Evolutionary conservation across 305 asterid species (phyloP), one percentile per base, ranked within the genome.

Genomic region (Solanum hybrid): DNA sequence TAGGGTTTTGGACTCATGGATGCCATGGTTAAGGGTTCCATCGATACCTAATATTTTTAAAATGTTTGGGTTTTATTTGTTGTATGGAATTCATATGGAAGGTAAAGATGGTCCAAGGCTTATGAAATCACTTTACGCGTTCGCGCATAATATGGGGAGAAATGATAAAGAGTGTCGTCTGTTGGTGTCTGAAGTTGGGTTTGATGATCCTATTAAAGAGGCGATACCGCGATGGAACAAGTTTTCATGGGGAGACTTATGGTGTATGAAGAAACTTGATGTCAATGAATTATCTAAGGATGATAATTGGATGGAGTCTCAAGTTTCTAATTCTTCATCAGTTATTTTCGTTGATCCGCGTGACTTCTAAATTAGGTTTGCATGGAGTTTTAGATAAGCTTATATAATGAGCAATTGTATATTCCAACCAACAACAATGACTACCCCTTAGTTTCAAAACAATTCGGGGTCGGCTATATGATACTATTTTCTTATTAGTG

Each of bases 341-440:
- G 89, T 91, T n/a, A 94, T 94, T 85, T 96, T 96, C 89, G 99
- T 96, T n/a, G 99, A 96, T 93, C 99, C 99, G 4, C 95, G 99
- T 45, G 99, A 96, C 71, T 77, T 92, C 36, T 92, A 73, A 60
- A 36, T 22, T 42, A 56, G 11, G 22, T 56, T 64, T 84, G 88
- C 72, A 26, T 75, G 73, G 89, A 86, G 31, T 19, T 85, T 31
- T 19, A 15, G 87, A 84, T 56, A 27, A 27, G 29, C 29, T 27
- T 27, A 27, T 27, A 27, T 27, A 27, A 85, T 73, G 36, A 75
- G 31, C 31, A 85, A 85, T 56, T 85, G 87, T 85, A 56, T 85
- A 85, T 80, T 38, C 73, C 87, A 85, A 19, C 75, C 87, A 15
- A 29, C 87, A 10, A 69, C 31, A 26, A 71, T 0, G 32, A 71